Base-by-base conservation (phyloP, 305 asterid species). In the Striga hermonthica region DNA sequence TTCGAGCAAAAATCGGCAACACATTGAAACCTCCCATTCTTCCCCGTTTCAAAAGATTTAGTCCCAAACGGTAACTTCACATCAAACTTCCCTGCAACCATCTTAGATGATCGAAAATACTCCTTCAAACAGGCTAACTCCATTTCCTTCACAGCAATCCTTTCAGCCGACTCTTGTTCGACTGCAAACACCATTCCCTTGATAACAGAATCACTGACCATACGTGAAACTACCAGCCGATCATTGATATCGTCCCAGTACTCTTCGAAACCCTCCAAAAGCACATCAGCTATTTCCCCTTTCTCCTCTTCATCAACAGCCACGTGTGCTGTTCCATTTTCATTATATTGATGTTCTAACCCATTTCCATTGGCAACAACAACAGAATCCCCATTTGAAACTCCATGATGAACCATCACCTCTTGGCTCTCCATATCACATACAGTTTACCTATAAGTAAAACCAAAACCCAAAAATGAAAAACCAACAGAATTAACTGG, bases 131-230 rank as follows among this genome's bases (percentile, higher is more conserved):
- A 57, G 55, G 78, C 76, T 67, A 83, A 37, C 78, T 88, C 95
- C 77, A 81, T 50, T 47, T 91, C 90, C 71, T 83, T 84, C 15
- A 80, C 75, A 2, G 82, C 80, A 55, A 92, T 72, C 63, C 50
- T 82, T 57, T 89, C 94, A 3, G 82, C 79, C 0, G 88, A 84
- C 66, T 87, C 94, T 71, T 87, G 88, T 58, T 89, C 97, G 65
- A 89, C 89, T 22, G 97, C 96, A 65, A 73, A 75, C 66, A 92
- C 95, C 85, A 92, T 82, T 71, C 98, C 97, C 74, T 84, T 92
- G 56, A 83, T 83, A 61, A 92, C 78, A 47, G 98, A 86, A 65
- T 92, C 85, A 72, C 87, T 83, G n/a, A 92, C 98, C 95, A 92
- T 79, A 77, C 94, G 81, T 0, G 96, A 90, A 66, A 90, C 75